Percentiles rank a stretch among this genome's conserved stretches.
Conservation (phyloP, 371 early-diverging fungal genomes). For the Mucor racemosus region DNA sequence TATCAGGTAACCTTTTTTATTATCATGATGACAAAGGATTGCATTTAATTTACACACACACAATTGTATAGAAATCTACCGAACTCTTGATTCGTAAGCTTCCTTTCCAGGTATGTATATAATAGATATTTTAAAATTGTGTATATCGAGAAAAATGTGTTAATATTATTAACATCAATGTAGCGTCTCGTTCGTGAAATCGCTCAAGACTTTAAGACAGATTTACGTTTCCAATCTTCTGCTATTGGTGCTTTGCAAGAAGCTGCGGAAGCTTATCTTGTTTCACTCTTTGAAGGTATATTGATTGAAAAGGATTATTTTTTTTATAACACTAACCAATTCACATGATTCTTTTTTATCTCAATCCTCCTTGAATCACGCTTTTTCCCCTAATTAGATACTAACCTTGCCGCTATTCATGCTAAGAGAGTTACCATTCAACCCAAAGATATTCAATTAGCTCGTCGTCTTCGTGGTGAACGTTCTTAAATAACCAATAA, state of each 20-base stretch:
- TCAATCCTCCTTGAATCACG: background rate
- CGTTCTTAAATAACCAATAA: constrained; percentile 59
- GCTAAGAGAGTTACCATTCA: constrained; percentile 99
- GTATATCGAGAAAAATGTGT: background rate
- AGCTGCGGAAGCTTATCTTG: constrained; percentile 96
- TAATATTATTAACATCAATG: background rate
- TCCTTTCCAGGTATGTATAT: constrained; percentile 84
- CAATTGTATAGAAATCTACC: constrained; percentile 72
- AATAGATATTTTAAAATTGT: too few species aligned
- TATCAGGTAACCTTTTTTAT: constrained; percentile 66
- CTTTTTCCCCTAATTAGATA: constrained; percentile 59
- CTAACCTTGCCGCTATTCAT: constrained; percentile 98
- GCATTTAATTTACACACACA: background rate
- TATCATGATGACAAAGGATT: background rate
- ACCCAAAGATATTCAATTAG: constrained; percentile 98
- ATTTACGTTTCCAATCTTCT: constrained; percentile 95
- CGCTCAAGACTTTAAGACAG: constrained; percentile 94
- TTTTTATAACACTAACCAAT: background rate
- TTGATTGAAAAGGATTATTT: background rate
- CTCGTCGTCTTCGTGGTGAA: constrained; percentile 92
- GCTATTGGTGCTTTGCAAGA: constrained; percentile 98
- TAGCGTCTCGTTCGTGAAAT: constrained; percentile 90
- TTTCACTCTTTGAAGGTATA: constrained; percentile 90
- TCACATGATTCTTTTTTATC: constrained; percentile 1
- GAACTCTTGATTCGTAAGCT: constrained; percentile 96